phyloP scores from a whole-genome alignment of 345 rosid genomes.

The Psidium guajava region DNA sequence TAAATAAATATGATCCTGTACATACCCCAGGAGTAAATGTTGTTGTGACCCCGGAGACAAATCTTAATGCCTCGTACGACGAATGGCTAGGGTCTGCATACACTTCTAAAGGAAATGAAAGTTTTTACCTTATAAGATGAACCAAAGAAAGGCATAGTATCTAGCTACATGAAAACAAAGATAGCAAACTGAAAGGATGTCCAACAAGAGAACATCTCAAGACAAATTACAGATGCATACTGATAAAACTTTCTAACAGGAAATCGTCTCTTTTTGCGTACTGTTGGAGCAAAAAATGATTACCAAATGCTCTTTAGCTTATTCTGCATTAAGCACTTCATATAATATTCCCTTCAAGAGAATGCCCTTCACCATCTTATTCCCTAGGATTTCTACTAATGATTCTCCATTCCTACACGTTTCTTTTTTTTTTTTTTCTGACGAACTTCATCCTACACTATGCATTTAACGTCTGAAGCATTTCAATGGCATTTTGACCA shows the following conservation, averaged over 20 bases:
- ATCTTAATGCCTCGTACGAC: conserved; percentile 64
- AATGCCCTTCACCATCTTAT: neutral
- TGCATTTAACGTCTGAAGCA: neutral
- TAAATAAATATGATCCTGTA: neutral
- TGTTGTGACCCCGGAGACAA: conserved; percentile 63
- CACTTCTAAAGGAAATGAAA: conserved; percentile 46
- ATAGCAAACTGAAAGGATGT: neutral
- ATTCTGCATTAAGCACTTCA: neutral
- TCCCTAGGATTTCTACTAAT: neutral
- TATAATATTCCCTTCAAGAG: neutral
- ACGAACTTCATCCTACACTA: neutral
- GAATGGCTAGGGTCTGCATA: conserved; percentile 86
- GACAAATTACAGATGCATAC: neutral
- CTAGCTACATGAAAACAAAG: neutral
- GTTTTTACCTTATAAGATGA: neutral
- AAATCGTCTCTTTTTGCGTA: neutral
- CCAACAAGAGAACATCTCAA: neutral
- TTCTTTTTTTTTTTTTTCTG: neutral
- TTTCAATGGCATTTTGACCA: neutral
- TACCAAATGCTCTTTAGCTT: neutral
- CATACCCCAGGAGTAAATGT: conserved; percentile 85
- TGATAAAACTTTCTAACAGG: neutral
- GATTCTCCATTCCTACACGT: neutral
- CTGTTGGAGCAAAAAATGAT: neutral
- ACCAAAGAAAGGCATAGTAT: neutral